Evolutionary conservation across 306 rosid genomes (phyloP).

Genomic region (Lupinus albus): DNA sequence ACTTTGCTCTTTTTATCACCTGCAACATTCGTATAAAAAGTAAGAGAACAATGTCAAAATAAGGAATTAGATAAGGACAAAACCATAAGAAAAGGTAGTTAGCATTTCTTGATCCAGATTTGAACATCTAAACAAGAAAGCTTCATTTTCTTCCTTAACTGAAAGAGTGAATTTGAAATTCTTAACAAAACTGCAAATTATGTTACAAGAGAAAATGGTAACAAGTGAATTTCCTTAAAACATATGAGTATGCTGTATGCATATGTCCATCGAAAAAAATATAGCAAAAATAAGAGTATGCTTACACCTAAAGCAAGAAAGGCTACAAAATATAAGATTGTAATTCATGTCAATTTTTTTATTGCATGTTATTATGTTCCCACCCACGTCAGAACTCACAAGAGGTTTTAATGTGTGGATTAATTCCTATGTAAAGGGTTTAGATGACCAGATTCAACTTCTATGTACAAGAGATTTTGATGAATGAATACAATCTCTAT

Average conservation of each 20-base stretch:
- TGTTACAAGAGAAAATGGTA: background rate
- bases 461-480: too few species aligned
- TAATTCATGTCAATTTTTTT: too few species aligned
- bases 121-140: background rate
- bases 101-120: background rate
- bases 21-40: slow-evolving; percentile 35
- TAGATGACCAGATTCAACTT: too few species aligned
- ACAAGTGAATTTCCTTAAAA: background rate
- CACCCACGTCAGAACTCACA: too few species aligned
- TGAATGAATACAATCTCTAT: too few species aligned
- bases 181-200: slow-evolving; percentile 7
- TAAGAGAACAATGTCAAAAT: slow-evolving; percentile 33
- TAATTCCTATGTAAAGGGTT: too few species aligned
- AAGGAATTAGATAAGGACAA: background rate
- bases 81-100: background rate
- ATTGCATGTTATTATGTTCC: too few species aligned
- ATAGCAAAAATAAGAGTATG: background rate
- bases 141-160: too few species aligned
- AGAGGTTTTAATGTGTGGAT: too few species aligned
- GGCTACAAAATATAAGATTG: background rate
- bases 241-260: too few species aligned
- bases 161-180: background rate
- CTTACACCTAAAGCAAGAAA: background rate
- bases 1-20: background rate
- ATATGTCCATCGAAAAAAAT: background rate